A percentile compares a stretch with the other conserved stretches of the same genome.
Conservation (phyloP, 1,139 yeast genomes). For the Magnusiomyces paraingens region DNA sequence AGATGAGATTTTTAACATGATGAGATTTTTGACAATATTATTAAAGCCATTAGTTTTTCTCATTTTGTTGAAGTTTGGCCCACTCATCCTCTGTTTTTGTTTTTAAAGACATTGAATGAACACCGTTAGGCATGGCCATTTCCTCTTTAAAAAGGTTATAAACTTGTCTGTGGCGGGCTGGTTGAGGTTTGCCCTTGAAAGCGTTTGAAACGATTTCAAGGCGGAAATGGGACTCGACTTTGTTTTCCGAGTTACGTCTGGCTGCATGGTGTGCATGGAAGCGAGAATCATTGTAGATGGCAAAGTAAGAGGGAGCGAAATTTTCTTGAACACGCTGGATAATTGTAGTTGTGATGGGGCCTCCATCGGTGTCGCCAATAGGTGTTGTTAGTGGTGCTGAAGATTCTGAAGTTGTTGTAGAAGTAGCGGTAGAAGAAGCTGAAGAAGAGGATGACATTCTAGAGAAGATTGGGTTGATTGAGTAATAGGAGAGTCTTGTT, state of each 20-base stretch:
- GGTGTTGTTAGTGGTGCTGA: background rate
- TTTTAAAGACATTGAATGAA: constrained; percentile 85
- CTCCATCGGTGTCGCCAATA: constrained; percentile 15
- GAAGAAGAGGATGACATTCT: background rate
- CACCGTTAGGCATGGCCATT: constrained; percentile 53
- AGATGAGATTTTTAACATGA: background rate
- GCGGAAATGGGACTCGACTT: constrained; percentile 77
- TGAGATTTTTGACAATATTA: no score
- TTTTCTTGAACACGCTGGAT: constrained; percentile 40
- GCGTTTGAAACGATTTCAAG: constrained; percentile 59
- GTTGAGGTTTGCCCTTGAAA: constrained; percentile 62
- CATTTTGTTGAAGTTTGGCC: constrained; percentile 13
- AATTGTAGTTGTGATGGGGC: constrained; percentile 49
- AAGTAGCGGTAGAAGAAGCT: background rate
- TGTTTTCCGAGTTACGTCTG: constrained; percentile 63
- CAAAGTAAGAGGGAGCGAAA: constrained; percentile 48
- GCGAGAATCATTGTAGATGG: constrained; percentile 72
- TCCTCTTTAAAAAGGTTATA: constrained; percentile 69
- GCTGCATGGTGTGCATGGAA: constrained; percentile 89
- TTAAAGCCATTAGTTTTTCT: background rate
- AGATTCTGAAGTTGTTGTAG: background rate
- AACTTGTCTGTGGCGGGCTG: constrained; percentile 72
- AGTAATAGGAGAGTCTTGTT: background rate
- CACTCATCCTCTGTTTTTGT: constrained; percentile 61
- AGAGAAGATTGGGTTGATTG: constrained; percentile 5